Percentiles rank a stretch among this genome's conserved stretches.
These are phyloP conservation scores for Candida orba DNA, from an alignment of 805 yeast genomes.

Conservation along the genomic window DNA sequence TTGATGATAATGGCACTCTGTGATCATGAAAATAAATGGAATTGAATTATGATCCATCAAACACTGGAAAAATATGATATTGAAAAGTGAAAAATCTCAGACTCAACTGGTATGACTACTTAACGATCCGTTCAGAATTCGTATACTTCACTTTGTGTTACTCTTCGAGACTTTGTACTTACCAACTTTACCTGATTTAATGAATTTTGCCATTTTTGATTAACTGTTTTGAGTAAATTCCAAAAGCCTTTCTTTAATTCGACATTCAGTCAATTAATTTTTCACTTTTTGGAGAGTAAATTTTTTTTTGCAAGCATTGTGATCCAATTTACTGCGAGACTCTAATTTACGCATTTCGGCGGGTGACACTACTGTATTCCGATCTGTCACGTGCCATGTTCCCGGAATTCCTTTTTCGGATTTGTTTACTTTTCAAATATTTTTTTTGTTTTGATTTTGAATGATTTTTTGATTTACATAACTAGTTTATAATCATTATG, in stretches of 20 bases:
- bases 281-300: slow-evolving; percentile 4
- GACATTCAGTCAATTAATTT: slow-evolving; percentile 4
- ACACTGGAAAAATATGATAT: no score
- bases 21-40: no score
- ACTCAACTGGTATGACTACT: neutral
- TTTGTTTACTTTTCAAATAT: slow-evolving; percentile 9
- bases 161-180: slow-evolving; percentile 35
- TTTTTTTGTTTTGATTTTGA: neutral
- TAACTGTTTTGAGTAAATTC: neutral
- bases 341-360: neutral
- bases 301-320: slow-evolving; percentile 5
- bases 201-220: slow-evolving; percentile 87
- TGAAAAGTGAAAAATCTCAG: neutral
- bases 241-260: slow-evolving; percentile 1
- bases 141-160: no score
- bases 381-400: no score
- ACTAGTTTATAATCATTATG: neutral
- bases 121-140: neutral
- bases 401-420: neutral
- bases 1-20: no score
- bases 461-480: neutral
- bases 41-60: no score
- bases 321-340: neutral
- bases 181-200: slow-evolving; percentile 95
- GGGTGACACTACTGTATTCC: neutral